A percentile compares a stretch with the other conserved stretches of the same genome.
phyloP scores from a whole-genome alignment of 1,284 basidiomycete genomes.

The Ustilago lituana region DNA sequence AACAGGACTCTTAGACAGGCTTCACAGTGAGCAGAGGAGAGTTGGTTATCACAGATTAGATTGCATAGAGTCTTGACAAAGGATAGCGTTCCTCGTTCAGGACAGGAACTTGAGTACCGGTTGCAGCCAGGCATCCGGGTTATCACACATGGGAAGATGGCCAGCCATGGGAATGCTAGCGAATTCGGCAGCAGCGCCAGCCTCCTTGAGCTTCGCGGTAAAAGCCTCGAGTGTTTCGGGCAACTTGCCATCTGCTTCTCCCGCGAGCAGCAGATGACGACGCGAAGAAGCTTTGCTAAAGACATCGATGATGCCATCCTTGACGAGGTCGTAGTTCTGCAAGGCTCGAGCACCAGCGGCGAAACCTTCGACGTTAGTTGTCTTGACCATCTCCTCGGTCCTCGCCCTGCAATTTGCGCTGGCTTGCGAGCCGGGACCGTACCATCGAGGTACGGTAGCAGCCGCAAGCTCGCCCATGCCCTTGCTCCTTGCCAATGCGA shows the following conservation, averaged over 20 bases:
- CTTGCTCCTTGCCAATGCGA: constrained; percentile 62
- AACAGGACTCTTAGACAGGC: no score
- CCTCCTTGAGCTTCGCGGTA: constrained; percentile 58
- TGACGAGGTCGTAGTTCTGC: constrained; percentile 68
- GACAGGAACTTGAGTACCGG: constrained; percentile 38
- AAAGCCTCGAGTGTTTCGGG: constrained; percentile 66
- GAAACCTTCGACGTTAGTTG: constrained; percentile 68
- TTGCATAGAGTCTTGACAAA: not conserved
- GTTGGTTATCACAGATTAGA: no score
- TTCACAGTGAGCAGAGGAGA: no score
- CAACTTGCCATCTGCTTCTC: constrained; percentile 68
- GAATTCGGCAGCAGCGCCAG: constrained; percentile 62
- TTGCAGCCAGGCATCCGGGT: constrained; percentile 58
- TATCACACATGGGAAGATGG: constrained; percentile 69
- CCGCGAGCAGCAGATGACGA: constrained; percentile 67
- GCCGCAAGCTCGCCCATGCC: constrained; percentile 67
- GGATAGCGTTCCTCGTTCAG: no score
- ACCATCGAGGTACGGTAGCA: constrained; percentile 69
- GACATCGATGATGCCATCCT: constrained; percentile 60
- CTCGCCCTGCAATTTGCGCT: constrained; percentile 47
- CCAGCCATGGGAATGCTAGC: constrained; percentile 65
- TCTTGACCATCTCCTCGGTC: constrained; percentile 58
- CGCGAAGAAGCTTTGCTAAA: constrained; percentile 34
- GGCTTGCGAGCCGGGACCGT: constrained; percentile 60
- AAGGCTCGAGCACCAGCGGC: constrained; percentile 67